Conservation (phyloP, 225 moss, liverwort and hornwort genomes). For the Marchantia polymorpha region DNA sequence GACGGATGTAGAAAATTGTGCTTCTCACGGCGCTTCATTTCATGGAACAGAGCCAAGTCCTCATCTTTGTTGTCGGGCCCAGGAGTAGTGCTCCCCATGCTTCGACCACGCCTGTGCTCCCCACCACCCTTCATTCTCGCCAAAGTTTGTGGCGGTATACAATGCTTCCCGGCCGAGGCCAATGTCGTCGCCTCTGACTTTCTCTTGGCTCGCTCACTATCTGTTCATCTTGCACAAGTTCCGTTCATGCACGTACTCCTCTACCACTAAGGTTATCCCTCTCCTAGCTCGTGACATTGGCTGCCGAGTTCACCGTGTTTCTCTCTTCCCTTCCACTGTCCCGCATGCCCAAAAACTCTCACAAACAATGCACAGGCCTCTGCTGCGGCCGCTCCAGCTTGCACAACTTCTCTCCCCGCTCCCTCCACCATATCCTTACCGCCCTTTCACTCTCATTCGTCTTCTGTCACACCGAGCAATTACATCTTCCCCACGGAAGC, state of each 20-base stretch:
- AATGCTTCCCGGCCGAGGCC: neutral
- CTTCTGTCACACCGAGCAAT: neutral
- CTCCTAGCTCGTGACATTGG: slow-evolving; percentile 20
- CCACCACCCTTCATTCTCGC: slow-evolving; percentile 41
- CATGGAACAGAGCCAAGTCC: slow-evolving; percentile 51
- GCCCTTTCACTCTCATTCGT: neutral
- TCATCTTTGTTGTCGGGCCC: slow-evolving; percentile 43
- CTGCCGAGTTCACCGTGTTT: neutral
- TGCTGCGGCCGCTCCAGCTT: neutral
- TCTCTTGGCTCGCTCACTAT: neutral
- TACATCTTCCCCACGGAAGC: neutral
- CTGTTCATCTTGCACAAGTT: slow-evolving; percentile 4
- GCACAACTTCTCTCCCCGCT: neutral
- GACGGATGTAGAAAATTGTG: slow-evolving; percentile 45
- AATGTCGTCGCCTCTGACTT: neutral
- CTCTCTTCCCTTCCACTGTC: neutral
- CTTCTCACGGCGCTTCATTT: slow-evolving; percentile 52
- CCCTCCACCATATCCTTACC: slow-evolving; percentile 19
- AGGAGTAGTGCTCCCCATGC: slow-evolving; percentile 42
- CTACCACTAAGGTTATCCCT: neutral
- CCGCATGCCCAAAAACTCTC: neutral
- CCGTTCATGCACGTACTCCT: neutral
- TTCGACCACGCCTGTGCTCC: slow-evolving; percentile 49
- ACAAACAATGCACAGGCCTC: neutral
- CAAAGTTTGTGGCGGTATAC: neutral